These are phyloP conservation scores for Diplodia sapinea DNA, from an alignment of 2,329 filamentous ascomycete species.

Conservation along the genomic window DNA sequence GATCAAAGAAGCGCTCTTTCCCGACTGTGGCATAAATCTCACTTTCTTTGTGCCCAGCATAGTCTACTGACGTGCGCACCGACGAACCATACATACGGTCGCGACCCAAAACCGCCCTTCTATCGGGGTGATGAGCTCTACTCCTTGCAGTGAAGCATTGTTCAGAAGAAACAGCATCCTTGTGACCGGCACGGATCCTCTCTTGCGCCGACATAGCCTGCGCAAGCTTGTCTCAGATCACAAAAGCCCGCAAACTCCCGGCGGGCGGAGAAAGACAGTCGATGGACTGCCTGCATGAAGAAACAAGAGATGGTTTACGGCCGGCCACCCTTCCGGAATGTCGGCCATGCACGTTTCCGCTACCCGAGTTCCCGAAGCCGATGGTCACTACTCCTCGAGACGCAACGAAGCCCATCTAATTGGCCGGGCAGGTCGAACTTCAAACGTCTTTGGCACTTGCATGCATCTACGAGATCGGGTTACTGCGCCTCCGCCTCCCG, in stretches of 20 bases:
- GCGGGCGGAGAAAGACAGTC: not conserved
- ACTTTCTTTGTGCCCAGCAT: not conserved
- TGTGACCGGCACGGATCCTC: not conserved
- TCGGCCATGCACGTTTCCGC: not conserved
- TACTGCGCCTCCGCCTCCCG: not conserved
- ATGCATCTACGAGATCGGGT: not conserved
- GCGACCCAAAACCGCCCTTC: not conserved
- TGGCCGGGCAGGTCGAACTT: not conserved
- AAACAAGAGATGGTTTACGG: not conserved
- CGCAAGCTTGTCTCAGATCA: not conserved
- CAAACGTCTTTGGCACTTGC: not conserved
- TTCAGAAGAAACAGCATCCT: not conserved
- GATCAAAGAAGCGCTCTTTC: not conserved
- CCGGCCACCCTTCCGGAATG: too few relatives aligned
- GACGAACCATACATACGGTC: not conserved
- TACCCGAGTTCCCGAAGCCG: constrained; percentile 4
- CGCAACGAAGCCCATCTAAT: not conserved
- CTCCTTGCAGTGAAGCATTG: not conserved
- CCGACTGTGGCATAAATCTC: not conserved
- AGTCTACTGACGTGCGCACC: too few relatives aligned
- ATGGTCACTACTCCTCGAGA: not conserved
- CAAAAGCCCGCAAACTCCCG: not conserved
- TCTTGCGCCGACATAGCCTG: not conserved
- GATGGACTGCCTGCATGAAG: not conserved
- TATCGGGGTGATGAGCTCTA: too few relatives aligned